A percentile compares a stretch with the other conserved stretches of the same genome.
phyloP scores from a whole-genome alignment of 192 early-diverging fungal species.

The Coemansia sp. region DNA sequence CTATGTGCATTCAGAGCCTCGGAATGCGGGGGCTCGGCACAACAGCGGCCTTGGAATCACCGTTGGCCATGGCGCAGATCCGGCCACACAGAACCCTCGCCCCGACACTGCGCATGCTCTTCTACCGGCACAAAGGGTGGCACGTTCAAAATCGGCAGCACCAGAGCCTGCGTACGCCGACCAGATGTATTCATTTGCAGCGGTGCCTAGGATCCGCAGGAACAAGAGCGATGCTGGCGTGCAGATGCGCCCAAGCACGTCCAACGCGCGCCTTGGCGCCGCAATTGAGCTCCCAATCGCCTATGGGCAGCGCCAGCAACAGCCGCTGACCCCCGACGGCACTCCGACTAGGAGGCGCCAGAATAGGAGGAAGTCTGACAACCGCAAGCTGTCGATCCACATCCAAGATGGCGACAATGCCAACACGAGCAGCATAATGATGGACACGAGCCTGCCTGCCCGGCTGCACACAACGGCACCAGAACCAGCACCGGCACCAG shows the following conservation, averaged over 20 bases:
- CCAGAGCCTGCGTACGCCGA: not conserved
- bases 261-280: conserved; percentile 20
- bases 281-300: not conserved
- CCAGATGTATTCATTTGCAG: conserved; percentile 12
- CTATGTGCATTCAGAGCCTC: conserved; percentile 6
- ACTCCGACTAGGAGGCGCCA: not conserved
- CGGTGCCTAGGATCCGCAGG: conserved; percentile 6
- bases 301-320: not conserved
- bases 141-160: not conserved
- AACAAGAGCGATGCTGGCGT: conserved; percentile 3
- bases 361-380: conserved; percentile 6
- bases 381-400: not conserved
- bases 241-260: conserved; percentile 29
- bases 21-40: not conserved
- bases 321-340: not conserved
- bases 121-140: not conserved
- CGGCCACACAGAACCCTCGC: conserved; percentile 1
- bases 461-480: conserved; percentile 6
- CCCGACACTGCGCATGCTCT: conserved; percentile 24
- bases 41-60: conserved; percentile 41
- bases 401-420: not conserved
- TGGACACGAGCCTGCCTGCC: not conserved
- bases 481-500: not conserved
- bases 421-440: not conserved
- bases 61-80: conserved; percentile 2